Base-by-base conservation (phyloP, 2,329 filamentous ascomycete genomes). In the Trichoderma sp. region DNA sequence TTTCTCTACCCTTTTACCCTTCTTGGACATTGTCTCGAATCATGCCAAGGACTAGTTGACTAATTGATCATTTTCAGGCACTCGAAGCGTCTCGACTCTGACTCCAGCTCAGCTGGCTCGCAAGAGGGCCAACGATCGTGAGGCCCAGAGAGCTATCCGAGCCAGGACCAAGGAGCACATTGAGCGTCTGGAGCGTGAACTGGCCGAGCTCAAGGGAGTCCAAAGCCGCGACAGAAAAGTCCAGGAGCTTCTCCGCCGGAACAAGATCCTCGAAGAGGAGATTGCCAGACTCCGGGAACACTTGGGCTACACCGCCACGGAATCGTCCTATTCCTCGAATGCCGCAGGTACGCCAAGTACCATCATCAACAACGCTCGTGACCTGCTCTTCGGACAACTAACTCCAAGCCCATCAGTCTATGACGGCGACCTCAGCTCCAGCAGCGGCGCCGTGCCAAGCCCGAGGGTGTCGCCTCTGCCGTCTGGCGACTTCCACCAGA, bases 81-180 rank as follows among this genome's bases (percentile, higher is more conserved):
- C 91, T 70, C 88, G 93, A 73, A 94, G 92, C 72, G 94, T 97
- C 68, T 93, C 93, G 72, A 95, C 92, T 76, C 85, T 97, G 77
- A 96, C 93, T 13, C 92, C 93, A 6, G 92, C 94, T 71, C 94
- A 97, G 81, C 87, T 97, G 70, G 92, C 91, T 35, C 92, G 94
- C 79, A 97, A 97, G 83, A 87, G 94, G 72, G 92, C 93, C 76
- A 97, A 97, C 82, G 94, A 97, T 79, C 88, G 94, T 71, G 93
- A 97, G 80, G 94, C 94, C 53, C 94, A 97, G 81, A 88, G 94
- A 61, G 92, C 92, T 53, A 97, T 97, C 72, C 86, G 94, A 61
- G 92, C 94, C 79, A 87, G 94, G 74, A 97, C 94, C 49, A 95
- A 94, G 82, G 88, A 91, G 76, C 92, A 93, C 78, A 97, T 97